Base-by-base conservation (phyloP, 164 flowering plant genomes). In the Vitis labrusca region DNA sequence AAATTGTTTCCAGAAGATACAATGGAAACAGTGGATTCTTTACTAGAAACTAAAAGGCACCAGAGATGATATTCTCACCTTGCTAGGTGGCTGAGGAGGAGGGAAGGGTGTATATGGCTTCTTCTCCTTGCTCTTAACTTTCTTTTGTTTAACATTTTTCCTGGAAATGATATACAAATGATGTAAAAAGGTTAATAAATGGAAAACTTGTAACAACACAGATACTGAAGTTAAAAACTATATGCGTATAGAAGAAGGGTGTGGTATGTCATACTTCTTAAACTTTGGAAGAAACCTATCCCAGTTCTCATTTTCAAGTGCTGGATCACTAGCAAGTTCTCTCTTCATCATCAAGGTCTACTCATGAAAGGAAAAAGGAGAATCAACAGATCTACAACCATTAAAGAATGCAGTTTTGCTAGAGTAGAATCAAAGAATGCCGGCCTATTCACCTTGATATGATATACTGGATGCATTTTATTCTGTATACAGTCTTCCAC, bases 81-180 rank as follows among this genome's bases (percentile, higher is more conserved):
- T 91, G 64, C 97, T 90, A 74, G 97, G 99, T 61, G 54, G 97
- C 73, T 83, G 99, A 70, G 96, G 94, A 70, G 98, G 98, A 68
- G 99, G 99, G 85, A 90, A 93, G 2, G 99, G 98, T 27, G 98
- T 91, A 71, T 93, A 91, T 59, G 87, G 88, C 80, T 89, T 91
- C 97, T 91, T 95, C 81, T 91, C 89, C 74, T 90, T 90, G 69
- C 82, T 69, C 82, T 87, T 90, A 16, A 72, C 86, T 74, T 93
- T 95, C 93, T 87, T 90, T 74, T 80, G 85, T 70, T 91, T 80
- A 55, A 90, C 94, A 84, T 89, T 95, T 77, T 95, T 95, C 97
- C 98, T 95, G 86, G 66, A 73, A 50, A 14, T 58, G 49, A 11
- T n/a, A 58, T 17, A 54, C 16, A 19, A 72, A 50, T 1, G 8